A percentile compares a stretch with the other conserved stretches of the same genome.
Conservation (phyloP, 768 basidiomycete species). For the Trametes cubensis region DNA sequence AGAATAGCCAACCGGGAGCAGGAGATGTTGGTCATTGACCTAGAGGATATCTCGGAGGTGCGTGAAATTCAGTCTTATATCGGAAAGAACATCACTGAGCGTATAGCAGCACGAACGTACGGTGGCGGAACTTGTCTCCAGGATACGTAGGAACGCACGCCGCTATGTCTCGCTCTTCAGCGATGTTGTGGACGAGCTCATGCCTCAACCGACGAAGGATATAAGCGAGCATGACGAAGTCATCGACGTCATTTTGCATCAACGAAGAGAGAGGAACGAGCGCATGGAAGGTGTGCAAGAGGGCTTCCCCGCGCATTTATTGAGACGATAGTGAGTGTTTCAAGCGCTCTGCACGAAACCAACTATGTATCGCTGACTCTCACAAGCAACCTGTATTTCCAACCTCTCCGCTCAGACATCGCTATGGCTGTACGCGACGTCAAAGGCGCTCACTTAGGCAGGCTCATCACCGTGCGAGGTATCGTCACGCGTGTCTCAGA, state of each 20-base stretch:
- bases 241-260: conserved; percentile 94
- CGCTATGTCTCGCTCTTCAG: conserved; percentile 90
- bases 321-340: conserved; percentile 88
- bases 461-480: conserved; percentile 92
- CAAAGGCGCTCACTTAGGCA: conserved; percentile 83
- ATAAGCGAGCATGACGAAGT: conserved; percentile 92
- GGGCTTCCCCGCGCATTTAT: conserved; percentile 87
- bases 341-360: neutral
- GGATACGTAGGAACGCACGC: conserved; percentile 82
- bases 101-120: conserved; percentile 65
- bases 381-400: conserved; percentile 89
- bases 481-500: conserved; percentile 99
- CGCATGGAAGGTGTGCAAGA: conserved; percentile 73
- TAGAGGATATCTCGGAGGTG: conserved; percentile 85
- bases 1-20: conserved; percentile 90
- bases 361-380: conserved; percentile 19
- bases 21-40: conserved; percentile 83
- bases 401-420: conserved; percentile 74
- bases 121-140: conserved; percentile 70
- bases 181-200: conserved; percentile 86
- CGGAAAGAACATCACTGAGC: conserved; percentile 5
- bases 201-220: conserved; percentile 88
- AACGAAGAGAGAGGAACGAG: conserved; percentile 86
- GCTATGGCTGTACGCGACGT: conserved; percentile 92
- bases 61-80: conserved; percentile 26